A percentile compares a stretch with the other conserved stretches of the same genome.
These are phyloP conservation scores for Leptographium flavum DNA, from an alignment of 2,329 filamentous ascomycete genomes.

Conservation along the genomic window DNA sequence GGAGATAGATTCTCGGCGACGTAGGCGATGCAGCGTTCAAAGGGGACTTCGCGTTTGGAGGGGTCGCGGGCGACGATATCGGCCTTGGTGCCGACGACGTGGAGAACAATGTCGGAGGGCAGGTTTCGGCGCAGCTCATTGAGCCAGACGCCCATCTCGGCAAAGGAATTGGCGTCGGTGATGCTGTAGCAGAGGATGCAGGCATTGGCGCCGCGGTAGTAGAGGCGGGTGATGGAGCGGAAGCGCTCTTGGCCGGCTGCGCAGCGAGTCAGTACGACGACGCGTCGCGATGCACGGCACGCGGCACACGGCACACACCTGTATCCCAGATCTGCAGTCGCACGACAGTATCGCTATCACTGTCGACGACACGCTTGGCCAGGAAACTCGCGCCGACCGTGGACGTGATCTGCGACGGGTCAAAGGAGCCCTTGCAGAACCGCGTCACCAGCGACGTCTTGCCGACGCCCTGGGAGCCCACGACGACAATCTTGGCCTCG, in stretches of 20 bases:
- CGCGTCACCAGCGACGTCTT: conserved; percentile 68
- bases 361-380: conserved; percentile 68
- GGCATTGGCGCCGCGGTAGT: conserved; percentile 91
- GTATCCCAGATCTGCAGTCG: conserved; percentile 96
- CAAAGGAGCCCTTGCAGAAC: conserved; percentile 59
- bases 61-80: conserved; percentile 84
- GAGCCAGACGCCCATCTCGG: conserved; percentile 87
- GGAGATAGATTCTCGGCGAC: conserved; percentile 84
- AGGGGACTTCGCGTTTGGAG: conserved; percentile 65
- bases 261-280: neutral
- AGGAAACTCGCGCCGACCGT: conserved; percentile 73
- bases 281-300: neutral
- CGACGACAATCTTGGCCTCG: conserved; percentile 70
- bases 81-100: conserved; percentile 89
- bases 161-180: conserved; percentile 71
- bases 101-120: conserved; percentile 64
- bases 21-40: conserved; percentile 91
- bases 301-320: conserved; percentile 28
- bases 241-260: conserved; percentile 88
- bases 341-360: conserved; percentile 72
- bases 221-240: conserved; percentile 82
- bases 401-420: conserved; percentile 47
- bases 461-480: conserved; percentile 66
- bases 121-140: conserved; percentile 71
- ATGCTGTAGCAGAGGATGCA: conserved; percentile 93